Percentiles rank a stretch among this genome's conserved stretches.
Evolutionary conservation across 2,329 filamentous ascomycete genomes (phyloP).

Genomic region (Neonectria punicea): DNA sequence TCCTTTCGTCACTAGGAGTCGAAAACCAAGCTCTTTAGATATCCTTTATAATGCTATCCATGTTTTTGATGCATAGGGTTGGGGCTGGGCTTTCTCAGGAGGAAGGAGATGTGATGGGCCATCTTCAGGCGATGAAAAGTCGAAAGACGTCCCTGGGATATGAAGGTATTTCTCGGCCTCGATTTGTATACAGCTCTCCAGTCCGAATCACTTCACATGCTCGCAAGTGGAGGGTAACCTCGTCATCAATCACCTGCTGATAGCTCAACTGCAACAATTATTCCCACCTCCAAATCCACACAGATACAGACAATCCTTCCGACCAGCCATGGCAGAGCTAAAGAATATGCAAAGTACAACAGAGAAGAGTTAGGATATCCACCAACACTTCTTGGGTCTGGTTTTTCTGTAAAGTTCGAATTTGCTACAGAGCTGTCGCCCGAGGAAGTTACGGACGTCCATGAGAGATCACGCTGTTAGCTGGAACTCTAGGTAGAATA

Average conservation of each 20-base stretch:
- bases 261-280: neutral
- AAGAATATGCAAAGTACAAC: neutral
- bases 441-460: constrained; percentile 1
- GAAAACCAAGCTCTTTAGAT: constrained; percentile 31
- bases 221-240: neutral
- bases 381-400: neutral
- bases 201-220: neutral
- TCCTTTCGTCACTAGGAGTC: constrained; percentile 25
- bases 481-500: constrained; percentile 20
- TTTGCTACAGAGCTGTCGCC: no score
- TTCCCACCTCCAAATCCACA: neutral
- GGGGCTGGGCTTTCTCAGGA: no score
- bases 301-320: neutral
- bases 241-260: neutral
- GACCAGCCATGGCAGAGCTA: neutral
- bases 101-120: no score
- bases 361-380: neutral
- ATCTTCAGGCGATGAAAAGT: neutral
- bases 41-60: no score
- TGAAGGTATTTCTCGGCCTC: neutral
- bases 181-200: neutral
- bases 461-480: constrained; percentile 23
- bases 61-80: no score
- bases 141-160: neutral
- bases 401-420: no score